A percentile compares a stretch with the other conserved stretches of the same genome.
Conservation (phyloP, 2,329 filamentous ascomycete species). For the Stagonosporopsis rhizophila region DNA sequence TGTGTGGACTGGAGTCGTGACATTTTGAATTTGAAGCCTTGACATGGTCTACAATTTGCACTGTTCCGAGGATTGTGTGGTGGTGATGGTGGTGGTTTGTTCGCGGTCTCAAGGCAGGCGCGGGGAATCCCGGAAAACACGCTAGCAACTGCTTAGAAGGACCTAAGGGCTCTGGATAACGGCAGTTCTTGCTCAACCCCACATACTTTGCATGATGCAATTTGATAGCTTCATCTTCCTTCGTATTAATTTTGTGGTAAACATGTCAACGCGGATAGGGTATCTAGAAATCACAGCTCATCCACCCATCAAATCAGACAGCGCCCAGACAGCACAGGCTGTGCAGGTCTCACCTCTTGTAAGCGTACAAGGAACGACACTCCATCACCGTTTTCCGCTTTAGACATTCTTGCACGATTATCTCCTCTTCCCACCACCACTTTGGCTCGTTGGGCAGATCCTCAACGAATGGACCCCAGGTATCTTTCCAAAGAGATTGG, state of each 20-base stretch:
- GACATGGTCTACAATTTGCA: background rate
- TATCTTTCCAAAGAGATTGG: slow-evolving; percentile 47
- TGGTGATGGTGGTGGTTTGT: background rate
- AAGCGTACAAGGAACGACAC: slow-evolving; percentile 47
- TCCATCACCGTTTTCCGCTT: slow-evolving; percentile 47
- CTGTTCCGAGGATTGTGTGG: background rate
- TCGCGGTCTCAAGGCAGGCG: background rate
- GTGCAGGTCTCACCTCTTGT: slow-evolving; percentile 31
- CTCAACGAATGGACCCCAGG: slow-evolving; percentile 48
- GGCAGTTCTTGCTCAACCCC: background rate
- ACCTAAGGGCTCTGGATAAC: background rate
- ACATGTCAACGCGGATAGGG: slow-evolving; percentile 6
- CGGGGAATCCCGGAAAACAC: slow-evolving; percentile 4
- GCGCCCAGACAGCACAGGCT: background rate
- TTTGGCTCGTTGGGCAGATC: slow-evolving; percentile 35
- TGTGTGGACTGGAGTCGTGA: slow-evolving; percentile 4
- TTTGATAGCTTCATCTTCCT: background rate
- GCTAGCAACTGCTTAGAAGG: background rate
- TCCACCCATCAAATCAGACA: background rate
- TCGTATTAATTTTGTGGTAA: background rate
- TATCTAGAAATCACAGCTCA: slow-evolving; percentile 15
- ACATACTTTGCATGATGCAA: background rate
- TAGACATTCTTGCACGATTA: slow-evolving; percentile 47
- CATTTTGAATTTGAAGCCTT: background rate
- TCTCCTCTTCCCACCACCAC: slow-evolving; percentile 52